phyloP scores from a whole-genome alignment of 345 rosid species.

The Gossypium arboreum region DNA sequence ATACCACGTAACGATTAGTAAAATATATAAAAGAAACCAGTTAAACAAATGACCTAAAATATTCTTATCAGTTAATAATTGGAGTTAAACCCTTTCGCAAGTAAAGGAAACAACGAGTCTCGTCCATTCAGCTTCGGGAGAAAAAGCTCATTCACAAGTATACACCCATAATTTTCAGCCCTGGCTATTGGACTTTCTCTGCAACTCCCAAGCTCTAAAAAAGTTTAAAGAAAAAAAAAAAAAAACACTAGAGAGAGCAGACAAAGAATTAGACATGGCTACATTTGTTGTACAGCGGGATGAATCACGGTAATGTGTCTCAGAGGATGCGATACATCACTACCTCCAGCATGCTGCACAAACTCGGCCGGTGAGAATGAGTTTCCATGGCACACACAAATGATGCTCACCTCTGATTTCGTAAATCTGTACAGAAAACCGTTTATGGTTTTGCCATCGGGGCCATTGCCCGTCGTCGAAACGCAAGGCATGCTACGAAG shows the following conservation, averaged over 20 bases:
- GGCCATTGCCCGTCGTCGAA: slow-evolving; percentile 61
- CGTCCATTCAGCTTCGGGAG: neutral
- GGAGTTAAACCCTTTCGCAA: neutral
- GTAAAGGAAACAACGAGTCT: too few relatives aligned
- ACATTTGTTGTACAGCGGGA: slow-evolving; percentile 12
- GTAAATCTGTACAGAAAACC: slow-evolving; percentile 55
- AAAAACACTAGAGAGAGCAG: neutral
- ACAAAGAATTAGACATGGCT: neutral
- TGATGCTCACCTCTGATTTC: slow-evolving; percentile 49
- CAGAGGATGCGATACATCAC: slow-evolving; percentile 43
- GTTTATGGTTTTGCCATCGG: slow-evolving; percentile 57
- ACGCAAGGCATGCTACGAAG: slow-evolving; percentile 56
- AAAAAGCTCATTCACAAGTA: neutral
- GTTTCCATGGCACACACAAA: slow-evolving; percentile 69
- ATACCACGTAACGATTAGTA: too few relatives aligned
- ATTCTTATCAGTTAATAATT: neutral
- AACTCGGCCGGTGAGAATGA: slow-evolving; percentile 71
- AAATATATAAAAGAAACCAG: neutral
- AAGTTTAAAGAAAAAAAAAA: neutral
- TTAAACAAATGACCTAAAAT: neutral
- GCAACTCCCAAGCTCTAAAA: neutral
- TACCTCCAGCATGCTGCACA: slow-evolving; percentile 69
- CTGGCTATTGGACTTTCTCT: neutral
- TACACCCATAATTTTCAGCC: neutral
- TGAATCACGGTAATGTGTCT: slow-evolving; percentile 54